These are phyloP conservation scores for Heteromeles arbutifolia DNA, from an alignment of 306 rosid genomes.

Conservation along the genomic window DNA sequence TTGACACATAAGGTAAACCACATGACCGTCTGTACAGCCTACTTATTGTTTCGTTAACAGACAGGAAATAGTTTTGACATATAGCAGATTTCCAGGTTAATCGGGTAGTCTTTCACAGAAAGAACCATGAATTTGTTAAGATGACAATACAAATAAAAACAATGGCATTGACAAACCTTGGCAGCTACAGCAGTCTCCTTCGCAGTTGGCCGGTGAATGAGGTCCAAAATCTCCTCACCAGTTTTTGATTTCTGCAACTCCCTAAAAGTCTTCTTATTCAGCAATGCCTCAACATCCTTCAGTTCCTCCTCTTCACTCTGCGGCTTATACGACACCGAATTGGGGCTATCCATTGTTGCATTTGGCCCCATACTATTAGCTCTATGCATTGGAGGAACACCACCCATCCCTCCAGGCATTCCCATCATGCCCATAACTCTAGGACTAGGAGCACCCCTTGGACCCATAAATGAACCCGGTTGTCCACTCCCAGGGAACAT, in stretches of 20 bases:
- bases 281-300: slow-evolving; percentile 84
- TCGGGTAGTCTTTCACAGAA: neutral
- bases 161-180: slow-evolving; percentile 46
- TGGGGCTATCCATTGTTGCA: slow-evolving; percentile 35
- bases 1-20: neutral
- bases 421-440: slow-evolving; percentile 63
- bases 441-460: slow-evolving; percentile 60
- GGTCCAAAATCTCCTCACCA: slow-evolving; percentile 94
- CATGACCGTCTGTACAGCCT: neutral
- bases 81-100: neutral
- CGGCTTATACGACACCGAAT: slow-evolving; percentile 38
- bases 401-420: slow-evolving; percentile 46
- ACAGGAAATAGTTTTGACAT: neutral
- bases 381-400: slow-evolving; percentile 61
- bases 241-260: slow-evolving; percentile 86
- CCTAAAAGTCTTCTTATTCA: slow-evolving; percentile 77
- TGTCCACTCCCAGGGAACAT: slow-evolving; percentile 50
- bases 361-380: slow-evolving; percentile 50
- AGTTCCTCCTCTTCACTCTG: slow-evolving; percentile 74
- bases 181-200: slow-evolving; percentile 93
- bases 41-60: neutral
- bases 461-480: slow-evolving; percentile 28
- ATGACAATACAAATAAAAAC: neutral
- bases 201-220: slow-evolving; percentile 92
- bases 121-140: neutral